Evolutionary conservation across 75 land plant genomes (phyloP), one percentile per base, ranked within the genome.

Genomic region (Cupressus sempervirens): DNA sequence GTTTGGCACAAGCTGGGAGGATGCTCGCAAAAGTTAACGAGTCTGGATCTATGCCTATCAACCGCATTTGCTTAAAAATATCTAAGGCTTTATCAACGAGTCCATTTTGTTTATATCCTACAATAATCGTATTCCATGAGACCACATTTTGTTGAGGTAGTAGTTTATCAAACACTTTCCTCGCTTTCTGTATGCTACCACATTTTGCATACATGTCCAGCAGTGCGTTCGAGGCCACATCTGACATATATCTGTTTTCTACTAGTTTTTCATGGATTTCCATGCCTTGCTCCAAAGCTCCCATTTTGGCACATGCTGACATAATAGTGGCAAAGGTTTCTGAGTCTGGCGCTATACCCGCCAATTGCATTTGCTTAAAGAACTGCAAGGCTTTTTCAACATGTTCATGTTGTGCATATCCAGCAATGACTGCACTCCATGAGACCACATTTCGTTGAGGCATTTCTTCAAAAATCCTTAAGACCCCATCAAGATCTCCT

Each of bases 71-170:
- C 12, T 43, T 48, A 86, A 92, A 94, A 13, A 92, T 12, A 83
- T 90, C 91, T 84, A 90, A 73, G 26, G 95, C 93, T 20, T 89
- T 90, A 46, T 92, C 89, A 18, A 87, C 86, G 41, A 84, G 84
- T 4, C 89, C 95, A 82, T 89, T 88, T 43, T 87, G 85, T 35
- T 91, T 92, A 86, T 87, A 84, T 36, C 89, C 87, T 32, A 87
- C 86, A 48, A 95, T 91, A 92, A 95, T 90, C 12, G 87, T 88
- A 81, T 91, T 91, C 95, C 97, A 95, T 26, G 94, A 85, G 26
- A 93, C 90, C 67, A 91, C 79, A 68, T 91, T 88, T 32, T 90
- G 86, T 14, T 76, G 35, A 29, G 88, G 85, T 88, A 95, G 88
- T 88, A 95, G 88, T 30, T 72, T 82, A 20, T 90, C 82, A 83